Evolutionary conservation across 2,329 filamentous ascomycete species (phyloP).

Genomic region (Cercospora citrullina): DNA sequence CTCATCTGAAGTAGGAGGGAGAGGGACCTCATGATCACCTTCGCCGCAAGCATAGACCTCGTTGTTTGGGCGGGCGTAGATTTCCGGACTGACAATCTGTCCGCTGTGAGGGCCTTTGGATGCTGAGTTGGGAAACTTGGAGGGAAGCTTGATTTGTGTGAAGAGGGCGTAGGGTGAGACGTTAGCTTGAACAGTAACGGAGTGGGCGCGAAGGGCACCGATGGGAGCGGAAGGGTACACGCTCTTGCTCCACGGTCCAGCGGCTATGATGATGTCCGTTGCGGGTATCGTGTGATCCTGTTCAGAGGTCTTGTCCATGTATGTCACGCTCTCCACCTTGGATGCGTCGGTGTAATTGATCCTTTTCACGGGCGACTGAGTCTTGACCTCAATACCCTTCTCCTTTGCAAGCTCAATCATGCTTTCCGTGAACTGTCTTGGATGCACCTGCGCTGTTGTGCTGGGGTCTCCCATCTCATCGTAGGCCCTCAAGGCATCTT

Average conservation of each 20-base stretch:
- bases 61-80: conserved; percentile 84
- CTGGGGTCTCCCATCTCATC: conserved; percentile 78
- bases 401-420: conserved; percentile 76
- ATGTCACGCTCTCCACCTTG: conserved; percentile 63
- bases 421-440: conserved; percentile 81
- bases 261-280: conserved; percentile 59
- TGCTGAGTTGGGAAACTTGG: conserved; percentile 55
- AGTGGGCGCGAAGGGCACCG: conserved; percentile 61
- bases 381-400: conserved; percentile 57
- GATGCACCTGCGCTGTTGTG: conserved; percentile 92
- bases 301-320: conserved; percentile 54
- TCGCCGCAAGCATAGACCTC: conserved; percentile 96
- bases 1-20: conserved; percentile 73
- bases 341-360: conserved; percentile 57
- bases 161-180: conserved; percentile 79
- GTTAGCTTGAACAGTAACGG: conserved; percentile 61
- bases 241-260: conserved; percentile 61
- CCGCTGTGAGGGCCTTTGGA: conserved; percentile 46
- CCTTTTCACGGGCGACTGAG: conserved; percentile 64
- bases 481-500: conserved; percentile 66
- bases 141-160: conserved; percentile 76
- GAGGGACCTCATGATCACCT: conserved; percentile 70
- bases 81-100: conserved; percentile 78
- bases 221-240: conserved; percentile 60
- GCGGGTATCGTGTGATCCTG: conserved; percentile 53